phyloP scores from a whole-genome alignment of 257 asterid genomes.

The Mitragyna speciosa region DNA sequence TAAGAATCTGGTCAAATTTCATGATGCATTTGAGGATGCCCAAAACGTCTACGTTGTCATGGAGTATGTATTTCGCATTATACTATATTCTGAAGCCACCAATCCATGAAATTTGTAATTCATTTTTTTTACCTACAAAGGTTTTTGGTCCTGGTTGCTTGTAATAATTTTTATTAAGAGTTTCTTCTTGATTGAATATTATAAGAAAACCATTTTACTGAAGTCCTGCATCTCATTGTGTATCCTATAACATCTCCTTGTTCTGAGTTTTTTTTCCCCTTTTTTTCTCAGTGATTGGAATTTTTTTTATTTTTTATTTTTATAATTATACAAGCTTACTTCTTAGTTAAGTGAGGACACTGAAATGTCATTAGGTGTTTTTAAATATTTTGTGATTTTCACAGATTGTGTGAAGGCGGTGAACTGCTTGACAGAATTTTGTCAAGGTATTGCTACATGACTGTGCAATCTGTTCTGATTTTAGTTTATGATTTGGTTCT shows the following conservation, averaged over 20 bases:
- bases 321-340: not conserved
- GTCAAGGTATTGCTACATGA: conserved; percentile 51
- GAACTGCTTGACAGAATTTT: conserved; percentile 86
- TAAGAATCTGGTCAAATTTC: conserved; percentile 59
- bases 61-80: conserved; percentile 56
- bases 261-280: not conserved
- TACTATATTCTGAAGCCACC: not conserved
- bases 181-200: not conserved
- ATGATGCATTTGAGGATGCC: conserved; percentile 77
- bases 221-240: not conserved
- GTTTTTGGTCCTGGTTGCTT: not conserved
- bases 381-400: conserved; percentile 22
- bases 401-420: conserved; percentile 92
- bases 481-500: not conserved
- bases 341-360: not conserved
- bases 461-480: not conserved
- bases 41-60: conserved; percentile 74
- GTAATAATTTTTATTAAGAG: not conserved
- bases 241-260: not conserved
- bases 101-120: too few relatives aligned
- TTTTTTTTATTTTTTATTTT: too few relatives aligned
- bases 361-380: conserved; percentile 1
- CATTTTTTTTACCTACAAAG: not conserved
- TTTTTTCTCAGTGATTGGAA: not conserved
- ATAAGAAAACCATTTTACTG: not conserved